These are phyloP conservation scores for Aspergillus unguis DNA, from an alignment of 2,329 filamentous ascomycete species.

Conservation along the genomic window DNA sequence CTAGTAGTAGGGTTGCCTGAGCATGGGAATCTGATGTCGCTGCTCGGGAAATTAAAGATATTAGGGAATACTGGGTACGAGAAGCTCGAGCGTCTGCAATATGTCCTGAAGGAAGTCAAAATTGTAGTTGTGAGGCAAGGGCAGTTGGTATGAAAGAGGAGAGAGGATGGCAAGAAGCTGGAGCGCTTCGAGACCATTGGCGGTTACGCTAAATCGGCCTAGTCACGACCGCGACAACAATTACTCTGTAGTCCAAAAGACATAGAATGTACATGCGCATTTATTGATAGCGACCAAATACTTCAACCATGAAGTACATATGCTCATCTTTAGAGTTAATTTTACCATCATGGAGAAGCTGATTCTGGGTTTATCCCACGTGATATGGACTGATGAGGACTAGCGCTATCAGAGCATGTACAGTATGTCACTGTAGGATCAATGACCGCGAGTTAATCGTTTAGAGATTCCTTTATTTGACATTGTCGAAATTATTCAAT, in stretches of 20 bases:
- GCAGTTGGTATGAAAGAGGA: constrained; percentile 12
- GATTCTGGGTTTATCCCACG: neutral
- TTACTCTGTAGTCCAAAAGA: too few relatives aligned
- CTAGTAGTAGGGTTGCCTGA: neutral
- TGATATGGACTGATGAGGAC: constrained; percentile 1
- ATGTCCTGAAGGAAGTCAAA: neutral
- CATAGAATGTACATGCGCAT: too few relatives aligned
- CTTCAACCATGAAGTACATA: too few relatives aligned
- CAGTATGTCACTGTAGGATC: neutral
- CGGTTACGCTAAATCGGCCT: constrained; percentile 1
- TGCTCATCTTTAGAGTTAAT: too few relatives aligned
- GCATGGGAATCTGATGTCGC: constrained; percentile 3
- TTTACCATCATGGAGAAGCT: too few relatives aligned
- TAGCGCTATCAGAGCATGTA: neutral
- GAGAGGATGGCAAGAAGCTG: constrained; percentile 12
- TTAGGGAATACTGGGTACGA: neutral
- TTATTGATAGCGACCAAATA: too few relatives aligned
- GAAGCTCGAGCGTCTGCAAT: too few relatives aligned
- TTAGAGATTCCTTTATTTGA: too few relatives aligned
- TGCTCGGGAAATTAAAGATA: neutral
- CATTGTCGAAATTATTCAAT: too few relatives aligned
- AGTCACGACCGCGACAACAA: too few relatives aligned
- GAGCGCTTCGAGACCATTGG: constrained; percentile 15
- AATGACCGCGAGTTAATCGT: too few relatives aligned
- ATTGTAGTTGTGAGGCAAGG: constrained; percentile 9